These are phyloP conservation scores for Athelia sp. DNA, from an alignment of 1,284 basidiomycete genomes.

Conservation along the genomic window DNA sequence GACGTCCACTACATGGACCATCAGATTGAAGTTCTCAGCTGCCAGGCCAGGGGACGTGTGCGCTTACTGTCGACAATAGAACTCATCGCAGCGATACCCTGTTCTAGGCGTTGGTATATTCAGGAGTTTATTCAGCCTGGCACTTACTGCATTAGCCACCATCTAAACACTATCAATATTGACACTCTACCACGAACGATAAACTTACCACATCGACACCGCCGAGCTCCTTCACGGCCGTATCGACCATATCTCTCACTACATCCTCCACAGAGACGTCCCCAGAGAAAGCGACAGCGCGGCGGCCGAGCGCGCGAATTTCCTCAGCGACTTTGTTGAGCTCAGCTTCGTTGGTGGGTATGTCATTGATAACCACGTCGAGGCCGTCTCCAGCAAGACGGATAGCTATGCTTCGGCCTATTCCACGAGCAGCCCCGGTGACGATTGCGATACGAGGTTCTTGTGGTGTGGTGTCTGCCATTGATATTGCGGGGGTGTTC, in stretches of 20 bases:
- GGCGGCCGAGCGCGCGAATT: conserved; percentile 10
- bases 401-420: conserved; percentile 20
- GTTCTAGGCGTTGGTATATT: neutral
- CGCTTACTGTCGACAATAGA: neutral
- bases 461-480: too few relatives aligned
- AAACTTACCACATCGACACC: conserved; percentile 16
- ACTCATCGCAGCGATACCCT: neutral
- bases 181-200: neutral
- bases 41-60: too few relatives aligned
- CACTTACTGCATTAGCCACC: neutral
- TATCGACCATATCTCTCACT: conserved; percentile 14
- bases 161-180: neutral
- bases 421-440: conserved; percentile 21
- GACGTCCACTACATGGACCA: conserved; percentile 8
- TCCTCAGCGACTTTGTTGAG: conserved; percentile 11
- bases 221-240: conserved; percentile 14
- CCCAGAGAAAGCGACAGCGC: conserved; percentile 8
- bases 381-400: conserved; percentile 22
- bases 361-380: conserved; percentile 19
- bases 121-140: neutral
- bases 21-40: neutral
- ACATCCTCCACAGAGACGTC: conserved; percentile 16
- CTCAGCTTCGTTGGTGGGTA: conserved; percentile 8
- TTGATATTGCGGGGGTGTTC: too few relatives aligned
- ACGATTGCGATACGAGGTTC: conserved; percentile 12